Conservation (phyloP, 169 alveolate genomes). For the Pseudocohnilembus persalinus region DNA sequence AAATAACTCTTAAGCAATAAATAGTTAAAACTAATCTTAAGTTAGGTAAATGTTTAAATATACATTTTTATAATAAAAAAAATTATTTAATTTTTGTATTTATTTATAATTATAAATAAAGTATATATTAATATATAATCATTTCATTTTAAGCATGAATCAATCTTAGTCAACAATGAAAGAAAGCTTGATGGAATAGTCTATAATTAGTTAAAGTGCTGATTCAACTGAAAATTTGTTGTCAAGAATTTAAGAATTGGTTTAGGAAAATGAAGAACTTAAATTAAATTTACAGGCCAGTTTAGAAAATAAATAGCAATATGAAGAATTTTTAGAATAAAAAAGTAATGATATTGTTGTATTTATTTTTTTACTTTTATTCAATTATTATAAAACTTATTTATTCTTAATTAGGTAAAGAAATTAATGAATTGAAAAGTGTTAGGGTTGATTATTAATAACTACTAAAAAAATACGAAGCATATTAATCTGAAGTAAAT, state of each 20-base stretch:
- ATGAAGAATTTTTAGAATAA: slow-evolving; percentile 22
- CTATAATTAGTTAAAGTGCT: slow-evolving; percentile 1
- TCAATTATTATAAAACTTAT: neutral
- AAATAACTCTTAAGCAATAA: too few relatives aligned
- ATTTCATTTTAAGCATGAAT: too few relatives aligned
- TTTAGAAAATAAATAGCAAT: slow-evolving; percentile 7
- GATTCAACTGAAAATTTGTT: slow-evolving; percentile 17
- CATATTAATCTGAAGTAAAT: slow-evolving; percentile 13
- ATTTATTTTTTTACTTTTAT: too few relatives aligned
- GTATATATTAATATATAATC: too few relatives aligned
- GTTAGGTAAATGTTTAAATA: neutral
- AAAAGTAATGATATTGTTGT: slow-evolving; percentile 3
- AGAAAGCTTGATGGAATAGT: neutral
- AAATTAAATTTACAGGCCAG: slow-evolving; percentile 21
- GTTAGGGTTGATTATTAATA: slow-evolving; percentile 17
- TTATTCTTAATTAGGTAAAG: neutral
- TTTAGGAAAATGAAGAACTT: slow-evolving; percentile 22
- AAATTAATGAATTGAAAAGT: slow-evolving; percentile 27
- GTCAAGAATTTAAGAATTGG: neutral
- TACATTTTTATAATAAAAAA: neutral
- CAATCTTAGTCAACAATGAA: neutral
- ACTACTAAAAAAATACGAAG: slow-evolving; percentile 35
- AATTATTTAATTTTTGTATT: neutral
- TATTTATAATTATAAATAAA: too few relatives aligned
- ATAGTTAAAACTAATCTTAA: slow-evolving; percentile 1